Base-by-base conservation (phyloP, 139 green algal species). In the Chara braunii region DNA sequence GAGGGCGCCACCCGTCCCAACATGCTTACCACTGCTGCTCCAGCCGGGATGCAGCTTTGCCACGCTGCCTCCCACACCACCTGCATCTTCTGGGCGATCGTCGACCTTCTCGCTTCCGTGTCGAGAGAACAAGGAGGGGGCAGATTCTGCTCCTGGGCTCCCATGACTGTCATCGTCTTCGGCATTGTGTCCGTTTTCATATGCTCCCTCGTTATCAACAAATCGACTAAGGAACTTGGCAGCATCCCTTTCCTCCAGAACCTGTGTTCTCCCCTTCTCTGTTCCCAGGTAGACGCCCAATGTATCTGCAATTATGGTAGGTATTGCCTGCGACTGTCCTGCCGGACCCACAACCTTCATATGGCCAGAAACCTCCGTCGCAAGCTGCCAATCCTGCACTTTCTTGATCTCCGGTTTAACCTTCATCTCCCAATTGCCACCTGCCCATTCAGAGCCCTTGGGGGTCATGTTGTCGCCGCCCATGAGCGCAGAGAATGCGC, bases 271-370 rank as follows among this genome's bases (percentile, higher is more conserved):
- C 18, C 65, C 65, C 5, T 37, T 35, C 32, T 64, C 55, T 28
- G 33, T 71, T 37, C 65, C 65, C 29, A 74, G 34, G 54, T 74
- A 74, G 7, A 74, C 65, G 40, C 40, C 40, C 40, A 48, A 18
- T 18, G 40, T 26, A 18, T 48, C 40, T 18, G 40, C 18, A 18
- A 48, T 18, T 18, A 48, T 48, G 40, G 18, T 48, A 18, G 40
- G 40, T 18, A 48, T 48, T 18, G 40, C 18, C n/a, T n/a, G n/a
- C n/a, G n/a, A n/a, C n/a, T n/a, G n/a, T n/a, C n/a, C n/a, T n/a
- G n/a, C n/a, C n/a, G n/a, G n/a, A n/a, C 37, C 43, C 18, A 43
- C 22, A 30, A 42, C 50, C 45, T 53, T 61, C 65, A 74, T 74
- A 50, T 71, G 68, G 14, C 55, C 65, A 1, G 58, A 70, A 8